Base-by-base conservation (phyloP, 208 protist species). In the Herpetomonas samuelpessoai region DNA sequence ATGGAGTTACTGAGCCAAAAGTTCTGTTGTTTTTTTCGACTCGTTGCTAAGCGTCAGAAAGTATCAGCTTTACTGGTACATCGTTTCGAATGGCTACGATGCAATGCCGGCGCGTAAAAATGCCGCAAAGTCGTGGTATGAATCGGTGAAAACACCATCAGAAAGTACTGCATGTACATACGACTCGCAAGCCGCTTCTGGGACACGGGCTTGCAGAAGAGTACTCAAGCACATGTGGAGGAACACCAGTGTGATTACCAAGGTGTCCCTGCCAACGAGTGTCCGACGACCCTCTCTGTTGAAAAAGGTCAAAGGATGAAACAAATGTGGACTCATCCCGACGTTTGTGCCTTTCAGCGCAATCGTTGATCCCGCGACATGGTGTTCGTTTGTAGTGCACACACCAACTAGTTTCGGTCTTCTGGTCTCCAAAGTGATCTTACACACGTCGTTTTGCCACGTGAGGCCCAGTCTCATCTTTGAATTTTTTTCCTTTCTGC, bases 41-140 rank as follows among this genome's bases (percentile, higher is more conserved):
- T 73, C 66, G 73, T 77, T 25, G 3, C 12, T 31, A 0, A n/a
- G 28, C n/a, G n/a, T 53, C 1, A 26, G 10, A 21, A 28, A 21
- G n/a, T 25, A 46, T 21, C 39, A n/a, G n/a, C 10, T 61, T 16
- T 51, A 26, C 26, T 28, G 21, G n/a, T n/a, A n/a, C n/a, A n/a
- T n/a, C n/a, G n/a, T n/a, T n/a, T 26, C n/a, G 7, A 39, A 4
- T 25, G 18, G 16, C 3, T 51, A 24, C 25, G 22, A 9, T 59
- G 38, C 48, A 26, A 47, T 51, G 46, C 24, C n/a, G 46, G 24
- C 18, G 46, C 18, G 46, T 7, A 51, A 51, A 18, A 25, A 6
- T 51, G n/a, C 9, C 18, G 46, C 46, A 26, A 18, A 47, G 24
- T 19, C 7, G 9, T 22, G 14, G 10, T 49, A 14, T 10, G 49